Percentiles rank a stretch among this genome's conserved stretches.
These are phyloP conservation scores for Talaromyces sp. DNA, from an alignment of 2,329 filamentous ascomycete genomes.

Conservation along the genomic window DNA sequence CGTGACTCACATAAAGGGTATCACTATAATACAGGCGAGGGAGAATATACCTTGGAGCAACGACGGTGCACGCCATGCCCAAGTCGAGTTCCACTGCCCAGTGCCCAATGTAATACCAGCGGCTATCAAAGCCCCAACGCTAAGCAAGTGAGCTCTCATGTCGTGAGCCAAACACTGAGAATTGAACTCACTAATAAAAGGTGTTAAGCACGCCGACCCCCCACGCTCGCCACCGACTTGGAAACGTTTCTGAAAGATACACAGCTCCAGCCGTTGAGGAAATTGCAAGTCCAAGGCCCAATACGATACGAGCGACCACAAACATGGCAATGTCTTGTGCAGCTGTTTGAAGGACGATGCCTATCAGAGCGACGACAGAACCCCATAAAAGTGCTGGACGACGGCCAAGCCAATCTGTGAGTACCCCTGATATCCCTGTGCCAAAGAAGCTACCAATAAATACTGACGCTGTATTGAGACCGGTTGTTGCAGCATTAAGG, in stretches of 20 bases:
- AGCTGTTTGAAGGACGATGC: constrained; percentile 64
- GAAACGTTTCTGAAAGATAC: constrained; percentile 51
- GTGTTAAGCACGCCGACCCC: constrained; percentile 42
- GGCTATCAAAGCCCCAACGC: constrained; percentile 43
- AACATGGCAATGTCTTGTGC: constrained; percentile 57
- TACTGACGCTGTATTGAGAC: constrained; percentile 56
- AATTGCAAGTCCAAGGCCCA: constrained; percentile 59
- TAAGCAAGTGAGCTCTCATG: background rate
- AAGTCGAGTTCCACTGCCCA: constrained; percentile 41
- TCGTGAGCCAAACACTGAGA: background rate
- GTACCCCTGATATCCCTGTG: constrained; percentile 70
- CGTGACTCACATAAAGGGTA: constrained; percentile 37
- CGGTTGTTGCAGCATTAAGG: constrained; percentile 51
- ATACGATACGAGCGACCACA: constrained; percentile 68
- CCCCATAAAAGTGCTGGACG: constrained; percentile 64
- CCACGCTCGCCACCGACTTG: constrained; percentile 45
- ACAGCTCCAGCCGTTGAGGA: constrained; percentile 46
- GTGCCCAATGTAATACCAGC: constrained; percentile 49
- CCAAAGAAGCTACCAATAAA: constrained; percentile 76
- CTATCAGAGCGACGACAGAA: constrained; percentile 66
- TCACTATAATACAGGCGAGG: constrained; percentile 40
- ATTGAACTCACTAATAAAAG: constrained; percentile 28
- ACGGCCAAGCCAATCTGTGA: constrained; percentile 68
- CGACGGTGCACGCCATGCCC: constrained; percentile 48
- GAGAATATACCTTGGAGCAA: constrained; percentile 42